phyloP scores from a whole-genome alignment of 1,284 basidiomycete species.

The Vanrija sp. region DNA sequence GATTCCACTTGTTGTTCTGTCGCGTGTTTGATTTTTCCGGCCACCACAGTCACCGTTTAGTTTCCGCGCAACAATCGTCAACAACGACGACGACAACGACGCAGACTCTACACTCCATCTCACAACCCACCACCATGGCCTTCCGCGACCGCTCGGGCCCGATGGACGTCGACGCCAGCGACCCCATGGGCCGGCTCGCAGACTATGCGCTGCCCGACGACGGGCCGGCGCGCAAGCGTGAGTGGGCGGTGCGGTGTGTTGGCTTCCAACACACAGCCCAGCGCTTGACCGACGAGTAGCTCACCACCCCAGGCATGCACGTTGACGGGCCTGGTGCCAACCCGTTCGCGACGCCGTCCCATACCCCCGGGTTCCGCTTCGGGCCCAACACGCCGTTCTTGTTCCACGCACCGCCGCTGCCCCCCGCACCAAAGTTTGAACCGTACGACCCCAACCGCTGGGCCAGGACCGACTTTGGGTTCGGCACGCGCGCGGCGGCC shows the following conservation, averaged over 20 bases:
- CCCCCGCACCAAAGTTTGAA: conserved; percentile 16
- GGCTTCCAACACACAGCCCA: background rate
- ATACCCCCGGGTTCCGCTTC: conserved; percentile 12
- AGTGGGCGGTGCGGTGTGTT: too few species aligned
- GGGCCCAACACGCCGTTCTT: conserved; percentile 31
- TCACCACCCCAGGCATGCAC: conserved; percentile 30
- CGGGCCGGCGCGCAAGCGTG: conserved; percentile 42
- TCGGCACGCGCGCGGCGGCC: conserved; percentile 2
- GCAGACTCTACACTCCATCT: background rate
- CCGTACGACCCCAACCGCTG: conserved; percentile 38
- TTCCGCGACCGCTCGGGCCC: conserved; percentile 33
- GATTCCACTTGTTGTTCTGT: background rate
- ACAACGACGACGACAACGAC: background rate
- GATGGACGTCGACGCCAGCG: conserved; percentile 39
- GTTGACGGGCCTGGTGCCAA: conserved; percentile 18
- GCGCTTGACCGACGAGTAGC: background rate
- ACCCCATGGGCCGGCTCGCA: conserved; percentile 24
- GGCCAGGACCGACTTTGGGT: conserved; percentile 28
- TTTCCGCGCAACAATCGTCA: background rate
- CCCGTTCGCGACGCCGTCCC: conserved; percentile 1
- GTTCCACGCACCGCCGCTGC: conserved; percentile 24
- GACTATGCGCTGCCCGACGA: conserved; percentile 33
- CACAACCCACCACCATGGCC: background rate
- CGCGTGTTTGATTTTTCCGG: background rate
- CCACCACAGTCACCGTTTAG: background rate